phyloP scores from a whole-genome alignment of 192 early-diverging fungal genomes.

The Coemansia nantahalensis region DNA sequence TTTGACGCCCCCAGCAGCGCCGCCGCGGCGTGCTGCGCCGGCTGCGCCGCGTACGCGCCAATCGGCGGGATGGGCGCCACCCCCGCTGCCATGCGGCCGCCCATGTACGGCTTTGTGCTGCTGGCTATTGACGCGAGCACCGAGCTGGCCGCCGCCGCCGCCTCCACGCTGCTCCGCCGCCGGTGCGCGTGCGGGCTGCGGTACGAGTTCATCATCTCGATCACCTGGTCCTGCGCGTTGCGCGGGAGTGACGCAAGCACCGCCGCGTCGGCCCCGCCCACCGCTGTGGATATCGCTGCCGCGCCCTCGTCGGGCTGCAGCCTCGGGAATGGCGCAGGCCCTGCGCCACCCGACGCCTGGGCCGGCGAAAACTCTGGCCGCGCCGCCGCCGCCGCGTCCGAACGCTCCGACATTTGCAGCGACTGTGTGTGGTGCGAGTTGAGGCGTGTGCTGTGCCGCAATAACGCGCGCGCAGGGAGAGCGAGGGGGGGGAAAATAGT shows the following conservation, averaged over 20 bases:
- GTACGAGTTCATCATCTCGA: constrained; percentile 50
- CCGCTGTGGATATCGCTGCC: too few relatives aligned
- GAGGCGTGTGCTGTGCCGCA: too few relatives aligned
- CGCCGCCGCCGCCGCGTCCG: constrained; percentile 2
- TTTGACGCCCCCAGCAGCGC: constrained; percentile 46
- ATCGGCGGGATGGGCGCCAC: constrained; percentile 9
- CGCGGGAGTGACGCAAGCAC: constrained; percentile 16
- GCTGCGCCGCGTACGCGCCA: constrained; percentile 14
- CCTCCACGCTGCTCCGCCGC: constrained; percentile 50
- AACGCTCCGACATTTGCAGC: constrained; percentile 10
- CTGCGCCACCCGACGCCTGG: too few relatives aligned
- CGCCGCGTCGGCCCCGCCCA: background rate
- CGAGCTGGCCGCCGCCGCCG: constrained; percentile 50
- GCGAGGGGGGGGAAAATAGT: too few relatives aligned
- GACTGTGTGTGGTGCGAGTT: too few relatives aligned
- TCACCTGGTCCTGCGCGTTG: constrained; percentile 34
- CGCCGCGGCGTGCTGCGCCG: constrained; percentile 39
- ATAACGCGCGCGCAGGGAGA: too few relatives aligned
- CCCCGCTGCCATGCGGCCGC: constrained; percentile 11
- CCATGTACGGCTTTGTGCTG: constrained; percentile 39
- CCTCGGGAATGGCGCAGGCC: constrained; percentile 30
- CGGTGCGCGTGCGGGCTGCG: constrained; percentile 36
- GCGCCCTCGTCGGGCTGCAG: constrained; percentile 12
- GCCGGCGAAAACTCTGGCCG: background rate
- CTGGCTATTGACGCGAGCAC: constrained; percentile 50